phyloP scores from a whole-genome alignment of 441 rosid species.

The Geranium incanum region DNA sequence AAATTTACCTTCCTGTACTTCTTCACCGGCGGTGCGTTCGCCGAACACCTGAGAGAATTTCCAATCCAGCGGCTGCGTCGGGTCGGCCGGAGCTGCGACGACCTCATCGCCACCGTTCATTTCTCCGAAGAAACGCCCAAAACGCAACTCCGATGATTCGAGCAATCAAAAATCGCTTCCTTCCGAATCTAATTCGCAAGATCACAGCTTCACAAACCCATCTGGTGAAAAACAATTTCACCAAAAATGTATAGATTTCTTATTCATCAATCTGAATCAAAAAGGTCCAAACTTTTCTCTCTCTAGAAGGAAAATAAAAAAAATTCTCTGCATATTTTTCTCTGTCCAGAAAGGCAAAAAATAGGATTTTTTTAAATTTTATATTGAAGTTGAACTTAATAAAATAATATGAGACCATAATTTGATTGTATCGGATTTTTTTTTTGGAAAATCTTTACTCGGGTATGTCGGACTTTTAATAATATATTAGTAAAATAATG shows the following conservation, averaged over 20 bases:
- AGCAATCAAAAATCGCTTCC: background rate
- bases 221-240: background rate
- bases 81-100: conserved; percentile 28
- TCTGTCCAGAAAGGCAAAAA: background rate
- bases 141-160: background rate
- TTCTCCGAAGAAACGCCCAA: background rate
- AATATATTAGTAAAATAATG: too few species aligned
- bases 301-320: background rate
- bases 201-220: background rate
- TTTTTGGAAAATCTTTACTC: too few species aligned
- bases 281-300: background rate
- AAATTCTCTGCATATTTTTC: background rate
- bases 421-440: too few species aligned
- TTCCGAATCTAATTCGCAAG: too few species aligned
- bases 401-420: too few species aligned
- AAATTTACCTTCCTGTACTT: conserved; percentile 62
- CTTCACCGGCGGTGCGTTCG: conserved; percentile 65
- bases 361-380: background rate
- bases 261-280: background rate
- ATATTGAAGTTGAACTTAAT: too few species aligned
- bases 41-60: conserved; percentile 73
- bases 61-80: conserved; percentile 45
- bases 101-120: conserved; percentile 56
- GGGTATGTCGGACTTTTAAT: too few species aligned
- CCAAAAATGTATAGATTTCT: background rate